Conservation (phyloP, 768 basidiomycete genomes). For the Pleurotus ostreatus region DNA sequence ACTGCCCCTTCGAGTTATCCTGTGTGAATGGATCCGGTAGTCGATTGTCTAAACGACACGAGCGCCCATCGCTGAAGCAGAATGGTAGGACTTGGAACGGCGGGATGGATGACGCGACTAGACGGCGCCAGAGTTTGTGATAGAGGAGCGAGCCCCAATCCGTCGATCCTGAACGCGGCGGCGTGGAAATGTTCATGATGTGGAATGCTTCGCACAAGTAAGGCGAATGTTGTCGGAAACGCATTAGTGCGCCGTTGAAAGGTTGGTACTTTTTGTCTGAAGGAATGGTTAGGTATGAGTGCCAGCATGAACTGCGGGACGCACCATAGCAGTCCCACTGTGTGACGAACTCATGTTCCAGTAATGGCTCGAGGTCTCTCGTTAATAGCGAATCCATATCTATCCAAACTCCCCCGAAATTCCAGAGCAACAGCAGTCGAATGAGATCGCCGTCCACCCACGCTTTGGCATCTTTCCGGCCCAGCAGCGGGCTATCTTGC, state of each 20-base stretch:
- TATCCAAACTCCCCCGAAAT: conserved; percentile 90
- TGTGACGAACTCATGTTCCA: conserved; percentile 94
- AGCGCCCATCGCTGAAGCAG: conserved; percentile 90
- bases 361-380: conserved; percentile 77
- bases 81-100: conserved; percentile 94
- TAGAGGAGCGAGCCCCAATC: conserved; percentile 96
- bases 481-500: conserved; percentile 58
- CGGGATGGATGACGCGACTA: conserved; percentile 64
- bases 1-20: conserved; percentile 49
- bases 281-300: neutral
- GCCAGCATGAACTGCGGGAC: conserved; percentile 16
- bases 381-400: conserved; percentile 97
- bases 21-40: conserved; percentile 86
- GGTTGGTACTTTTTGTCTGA: conserved; percentile 72
- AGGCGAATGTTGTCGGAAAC: conserved; percentile 85
- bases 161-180: conserved; percentile 75
- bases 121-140: conserved; percentile 84
- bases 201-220: conserved; percentile 98
- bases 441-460: conserved; percentile 96
- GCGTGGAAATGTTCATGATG: conserved; percentile 71
- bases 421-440: conserved; percentile 85
- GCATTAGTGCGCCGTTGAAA: conserved; percentile 93
- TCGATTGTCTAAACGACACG: conserved; percentile 89
- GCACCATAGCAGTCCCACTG: conserved; percentile 99
- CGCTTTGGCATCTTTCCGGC: conserved; percentile 68